phyloP scores from a whole-genome alignment of 1,284 basidiomycete genomes.

The Fomes fomentarius region DNA sequence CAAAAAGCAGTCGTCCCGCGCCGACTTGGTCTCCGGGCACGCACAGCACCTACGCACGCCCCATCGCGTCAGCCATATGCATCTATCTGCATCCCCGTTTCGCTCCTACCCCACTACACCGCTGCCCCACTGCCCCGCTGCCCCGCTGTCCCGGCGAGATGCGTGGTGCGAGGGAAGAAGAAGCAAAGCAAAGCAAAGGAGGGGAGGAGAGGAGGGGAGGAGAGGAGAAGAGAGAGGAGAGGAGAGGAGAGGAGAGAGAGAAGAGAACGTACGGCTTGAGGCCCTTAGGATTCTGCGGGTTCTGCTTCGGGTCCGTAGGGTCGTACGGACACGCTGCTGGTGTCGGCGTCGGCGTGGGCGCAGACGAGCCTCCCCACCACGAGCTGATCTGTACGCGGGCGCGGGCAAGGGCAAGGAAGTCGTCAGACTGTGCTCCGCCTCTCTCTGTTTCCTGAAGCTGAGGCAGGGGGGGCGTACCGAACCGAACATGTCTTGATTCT shows the following conservation, averaged over 20 bases:
- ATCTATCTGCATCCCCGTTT: neutral
- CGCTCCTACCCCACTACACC: neutral
- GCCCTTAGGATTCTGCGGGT: conserved; percentile 88
- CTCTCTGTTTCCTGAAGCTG: too few relatives aligned
- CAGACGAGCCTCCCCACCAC: conserved; percentile 43
- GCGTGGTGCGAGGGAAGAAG: too few relatives aligned
- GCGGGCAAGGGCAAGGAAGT: too few relatives aligned
- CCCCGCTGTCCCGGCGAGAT: too few relatives aligned
- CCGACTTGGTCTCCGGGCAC: conserved; percentile 91
- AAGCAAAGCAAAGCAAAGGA: too few relatives aligned
- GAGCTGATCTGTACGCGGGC: conserved; percentile 46
- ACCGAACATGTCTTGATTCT: too few relatives aligned
- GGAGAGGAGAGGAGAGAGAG: neutral
- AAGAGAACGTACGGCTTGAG: conserved; percentile 93
- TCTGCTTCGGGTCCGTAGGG: conserved; percentile 71
- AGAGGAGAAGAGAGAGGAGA: neutral
- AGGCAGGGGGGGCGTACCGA: too few relatives aligned
- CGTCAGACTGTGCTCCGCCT: too few relatives aligned
- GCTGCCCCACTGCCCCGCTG: neutral
- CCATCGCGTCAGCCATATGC: neutral
- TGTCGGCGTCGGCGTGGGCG: conserved; percentile 31
- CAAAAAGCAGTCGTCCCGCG: conserved; percentile 93
- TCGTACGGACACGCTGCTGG: conserved; percentile 57
- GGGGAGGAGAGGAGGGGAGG: neutral
- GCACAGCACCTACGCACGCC: conserved; percentile 94